These are phyloP conservation scores for Trametes elegans DNA, from an alignment of 768 basidiomycete genomes.

Conservation along the genomic window DNA sequence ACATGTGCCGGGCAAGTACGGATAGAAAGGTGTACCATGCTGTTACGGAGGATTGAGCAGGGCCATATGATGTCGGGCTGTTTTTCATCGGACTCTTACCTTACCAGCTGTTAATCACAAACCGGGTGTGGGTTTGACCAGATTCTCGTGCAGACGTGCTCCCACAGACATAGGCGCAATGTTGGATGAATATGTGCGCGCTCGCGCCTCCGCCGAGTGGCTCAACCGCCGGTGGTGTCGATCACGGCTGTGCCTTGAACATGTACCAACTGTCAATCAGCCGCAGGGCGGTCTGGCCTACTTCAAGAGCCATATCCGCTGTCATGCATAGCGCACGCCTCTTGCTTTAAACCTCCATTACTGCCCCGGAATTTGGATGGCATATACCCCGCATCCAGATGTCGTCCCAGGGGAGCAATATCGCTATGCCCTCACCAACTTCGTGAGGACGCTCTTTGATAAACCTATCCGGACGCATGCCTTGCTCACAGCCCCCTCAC, in stretches of 20 bases:
- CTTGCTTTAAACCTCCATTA: background rate
- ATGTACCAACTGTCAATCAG: slow-evolving; percentile 5
- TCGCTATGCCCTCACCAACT: slow-evolving; percentile 81
- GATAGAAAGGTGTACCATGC: slow-evolving; percentile 21
- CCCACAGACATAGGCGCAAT: too few relatives aligned
- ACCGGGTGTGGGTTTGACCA: too few relatives aligned
- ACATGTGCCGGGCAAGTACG: slow-evolving; percentile 63
- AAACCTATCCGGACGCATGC: background rate
- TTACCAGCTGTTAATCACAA: too few relatives aligned
- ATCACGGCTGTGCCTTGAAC: background rate
- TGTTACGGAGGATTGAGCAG: background rate
- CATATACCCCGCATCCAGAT: slow-evolving; percentile 20
- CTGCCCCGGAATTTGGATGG: background rate
- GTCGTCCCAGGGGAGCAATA: slow-evolving; percentile 62
- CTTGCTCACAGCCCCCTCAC: background rate
- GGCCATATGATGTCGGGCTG: too few relatives aligned
- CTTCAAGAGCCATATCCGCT: background rate
- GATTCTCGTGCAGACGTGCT: too few relatives aligned
- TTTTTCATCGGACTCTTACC: too few relatives aligned
- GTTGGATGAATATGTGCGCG: too few relatives aligned
- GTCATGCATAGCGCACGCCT: background rate
- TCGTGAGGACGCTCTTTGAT: slow-evolving; percentile 35
- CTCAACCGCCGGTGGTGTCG: too few relatives aligned
- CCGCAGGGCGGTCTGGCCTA: background rate
- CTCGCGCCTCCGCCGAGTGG: too few relatives aligned